Evolutionary conservation across 2,329 filamentous ascomycete genomes (phyloP), one percentile per base, ranked within the genome.

Genomic region (Diaporthe ilicicola): DNA sequence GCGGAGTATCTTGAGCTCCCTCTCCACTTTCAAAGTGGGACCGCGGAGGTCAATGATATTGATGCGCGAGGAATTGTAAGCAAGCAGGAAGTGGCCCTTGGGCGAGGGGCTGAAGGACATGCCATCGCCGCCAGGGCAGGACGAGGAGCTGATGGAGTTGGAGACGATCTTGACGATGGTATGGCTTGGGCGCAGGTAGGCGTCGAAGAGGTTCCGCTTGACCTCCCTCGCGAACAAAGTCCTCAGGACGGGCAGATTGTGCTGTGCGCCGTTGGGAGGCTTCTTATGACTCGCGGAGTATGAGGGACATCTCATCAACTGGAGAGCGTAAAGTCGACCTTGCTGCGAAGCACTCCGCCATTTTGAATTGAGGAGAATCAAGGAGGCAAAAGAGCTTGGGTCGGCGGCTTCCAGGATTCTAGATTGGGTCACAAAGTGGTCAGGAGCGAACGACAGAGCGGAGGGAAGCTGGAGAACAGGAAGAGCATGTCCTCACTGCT

Each of bases 81-180:
- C 94, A 50, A 97, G 87, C 37, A 97, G 82, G 75, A 91, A 89
- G 74, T 92, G 90, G 2, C 93, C 94, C 67, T 88, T 89, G 7
- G 93, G 90, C 2, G 94, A 97, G 71, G 94, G 89, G 73, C 89
- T 90, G 80, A 97, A 97, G 68, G 94, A 92, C 83, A 97, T 93
- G 55, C 93, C 93, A 80, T 97, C 94, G 39, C 93, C 93, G 42
- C 92, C 92, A 1, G 94, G 94, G 73, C 92, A 92, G 27, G 94
- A 94, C 1, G 93, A 94, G 0, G 93, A 95, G 78, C 93, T 95
- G 75, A 93, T 93, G 7, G 93, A 94, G 62, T 92, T 94, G 46
- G 93, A 96, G 15, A 97, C 90, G 65, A 97, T 85, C 78, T 92
- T 95, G 76, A 97, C 88, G 54, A 93, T 84, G 7, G 92, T 95